phyloP scores from a whole-genome alignment of 2,329 filamentous ascomycete species.

The Nemania serpens region DNA sequence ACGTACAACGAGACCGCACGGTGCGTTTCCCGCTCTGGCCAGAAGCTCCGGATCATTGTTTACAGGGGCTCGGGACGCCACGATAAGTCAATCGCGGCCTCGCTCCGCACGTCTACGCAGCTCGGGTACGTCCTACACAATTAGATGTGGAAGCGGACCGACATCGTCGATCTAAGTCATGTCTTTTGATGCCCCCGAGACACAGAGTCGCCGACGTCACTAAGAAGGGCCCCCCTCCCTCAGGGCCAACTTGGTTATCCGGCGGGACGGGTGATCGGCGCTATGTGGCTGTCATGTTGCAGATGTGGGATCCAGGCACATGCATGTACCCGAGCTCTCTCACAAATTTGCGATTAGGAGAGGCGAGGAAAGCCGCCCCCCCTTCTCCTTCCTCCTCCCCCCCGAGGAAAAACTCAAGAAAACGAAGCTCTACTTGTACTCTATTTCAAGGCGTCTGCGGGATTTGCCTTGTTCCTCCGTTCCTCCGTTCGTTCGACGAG shows the following conservation, averaged over 20 bases:
- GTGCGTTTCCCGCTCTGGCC: background rate
- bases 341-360: background rate
- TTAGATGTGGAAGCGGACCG: background rate
- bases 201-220: conserved; percentile 15
- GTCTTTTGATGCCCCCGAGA: conserved; percentile 24
- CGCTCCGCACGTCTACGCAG: background rate
- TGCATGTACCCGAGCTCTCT: conserved; percentile 6
- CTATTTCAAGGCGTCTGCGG: no score
- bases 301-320: conserved; percentile 18
- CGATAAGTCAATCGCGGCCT: conserved; percentile 1
- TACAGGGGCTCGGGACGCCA: conserved; percentile 4
- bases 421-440: no score
- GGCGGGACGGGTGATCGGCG: conserved; percentile 23
- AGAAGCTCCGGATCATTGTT: background rate
- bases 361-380: background rate
- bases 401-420: no score
- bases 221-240: background rate
- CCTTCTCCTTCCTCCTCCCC: background rate
- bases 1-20: background rate
- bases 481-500: conserved; percentile 3
- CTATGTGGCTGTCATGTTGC: conserved; percentile 24
- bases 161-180: conserved; percentile 11
- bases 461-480: conserved; percentile 1
- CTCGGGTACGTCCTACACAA: background rate
- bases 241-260: conserved; percentile 11